A percentile compares a stretch with the other conserved stretches of the same genome.
Evolutionary conservation across 179 eudicot species (phyloP).

Genomic region (Vitellaria paradoxa): DNA sequence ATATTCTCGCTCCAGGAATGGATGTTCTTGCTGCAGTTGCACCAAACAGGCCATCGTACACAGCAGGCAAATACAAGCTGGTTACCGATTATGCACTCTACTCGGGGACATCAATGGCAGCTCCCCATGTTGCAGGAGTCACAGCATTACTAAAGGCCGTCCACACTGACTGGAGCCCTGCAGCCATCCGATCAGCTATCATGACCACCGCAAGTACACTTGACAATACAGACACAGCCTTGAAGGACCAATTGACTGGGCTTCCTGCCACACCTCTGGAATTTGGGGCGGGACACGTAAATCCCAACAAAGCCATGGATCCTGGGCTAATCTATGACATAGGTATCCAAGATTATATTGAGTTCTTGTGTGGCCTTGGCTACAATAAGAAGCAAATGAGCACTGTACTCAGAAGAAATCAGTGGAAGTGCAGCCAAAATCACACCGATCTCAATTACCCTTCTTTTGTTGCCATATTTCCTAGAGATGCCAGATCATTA

Average conservation of each 20-base stretch:
- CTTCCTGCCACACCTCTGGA: conserved; percentile 22
- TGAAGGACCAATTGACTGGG: not conserved
- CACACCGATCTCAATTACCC: not conserved
- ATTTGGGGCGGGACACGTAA: conserved; percentile 17
- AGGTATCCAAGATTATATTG: not conserved
- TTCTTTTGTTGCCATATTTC: not conserved
- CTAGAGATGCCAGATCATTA: not conserved
- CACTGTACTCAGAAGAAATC: not conserved
- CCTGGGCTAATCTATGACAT: conserved; percentile 4
- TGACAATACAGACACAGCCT: not conserved
- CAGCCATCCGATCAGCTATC: conserved; percentile 8
- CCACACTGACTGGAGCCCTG: conserved; percentile 3
- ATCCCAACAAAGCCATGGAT: no score
- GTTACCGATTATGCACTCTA: not conserved
- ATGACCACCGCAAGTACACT: not conserved
- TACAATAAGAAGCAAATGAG: not conserved
- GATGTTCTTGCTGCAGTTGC: conserved; percentile 2
- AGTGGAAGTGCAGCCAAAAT: not conserved
- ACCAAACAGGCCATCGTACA: not conserved
- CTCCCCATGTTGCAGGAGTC: not conserved
- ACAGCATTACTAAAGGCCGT: not conserved
- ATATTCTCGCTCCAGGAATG: conserved; percentile 1
- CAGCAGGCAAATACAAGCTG: not conserved
- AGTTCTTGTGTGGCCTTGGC: conserved; percentile 6
- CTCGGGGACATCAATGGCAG: conserved; percentile 9